phyloP scores from a whole-genome alignment of 2,329 filamentous ascomycete genomes.

The Phyllosticta paracitricarpa region DNA sequence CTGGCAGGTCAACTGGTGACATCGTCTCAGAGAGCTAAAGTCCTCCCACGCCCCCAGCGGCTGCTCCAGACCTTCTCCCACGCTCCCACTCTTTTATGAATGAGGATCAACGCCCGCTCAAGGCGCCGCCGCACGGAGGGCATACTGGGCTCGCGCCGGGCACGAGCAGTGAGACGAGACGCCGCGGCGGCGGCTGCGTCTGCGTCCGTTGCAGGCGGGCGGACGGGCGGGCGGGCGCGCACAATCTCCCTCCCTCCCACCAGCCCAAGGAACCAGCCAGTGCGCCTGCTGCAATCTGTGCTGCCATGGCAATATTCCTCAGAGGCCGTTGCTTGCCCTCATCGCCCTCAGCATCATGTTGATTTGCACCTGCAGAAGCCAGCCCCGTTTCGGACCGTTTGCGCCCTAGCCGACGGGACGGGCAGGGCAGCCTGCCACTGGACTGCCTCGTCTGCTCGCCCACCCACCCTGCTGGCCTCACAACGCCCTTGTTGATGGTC shows the following conservation, averaged over 20 bases:
- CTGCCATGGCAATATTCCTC: not conserved
- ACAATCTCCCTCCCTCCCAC: not conserved
- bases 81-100: not conserved
- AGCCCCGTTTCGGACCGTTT: constrained; percentile 7
- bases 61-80: constrained; percentile 9
- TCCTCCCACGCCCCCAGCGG: not conserved
- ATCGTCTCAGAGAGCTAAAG: not conserved
- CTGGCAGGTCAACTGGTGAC: not conserved
- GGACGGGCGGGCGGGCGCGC: not conserved
- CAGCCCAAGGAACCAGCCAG: not conserved
- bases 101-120: constrained; percentile 9
- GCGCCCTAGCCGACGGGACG: constrained; percentile 9
- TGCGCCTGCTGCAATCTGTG: not conserved
- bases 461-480: too few relatives aligned
- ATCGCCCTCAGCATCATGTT: not conserved
- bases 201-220: not conserved
- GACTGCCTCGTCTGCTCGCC: not conserved
- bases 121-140: constrained; percentile 8
- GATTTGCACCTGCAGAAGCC: constrained; percentile 1
- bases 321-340: not conserved
- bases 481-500: too few relatives aligned
- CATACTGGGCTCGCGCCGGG: not conserved
- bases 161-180: not conserved
- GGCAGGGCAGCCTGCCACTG: not conserved
- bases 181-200: not conserved